phyloP scores from a whole-genome alignment of 192 early-diverging fungal genomes.

The Mortierella antarctica region DNA sequence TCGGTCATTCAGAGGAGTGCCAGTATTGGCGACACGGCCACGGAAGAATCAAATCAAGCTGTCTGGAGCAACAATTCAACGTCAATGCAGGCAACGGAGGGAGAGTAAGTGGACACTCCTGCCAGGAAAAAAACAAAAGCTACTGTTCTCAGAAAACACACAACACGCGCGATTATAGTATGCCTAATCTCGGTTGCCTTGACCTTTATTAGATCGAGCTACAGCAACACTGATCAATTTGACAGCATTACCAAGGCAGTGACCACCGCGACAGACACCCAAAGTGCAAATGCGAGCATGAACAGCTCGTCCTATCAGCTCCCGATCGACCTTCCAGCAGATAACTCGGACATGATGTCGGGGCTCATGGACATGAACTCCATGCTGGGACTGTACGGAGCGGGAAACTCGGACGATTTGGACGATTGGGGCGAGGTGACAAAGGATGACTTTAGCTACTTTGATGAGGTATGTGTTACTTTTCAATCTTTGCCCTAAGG shows the following conservation, averaged over 20 bases:
- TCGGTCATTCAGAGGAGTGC: no score
- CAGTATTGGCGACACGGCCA: slow-evolving; percentile 2
- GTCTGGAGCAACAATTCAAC: slow-evolving; percentile 13
- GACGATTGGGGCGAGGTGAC: slow-evolving; percentile 45
- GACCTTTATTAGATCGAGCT: neutral
- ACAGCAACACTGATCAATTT: slow-evolving; percentile 9
- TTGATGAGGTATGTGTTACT: slow-evolving; percentile 26
- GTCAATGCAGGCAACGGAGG: slow-evolving; percentile 30
- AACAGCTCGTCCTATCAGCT: slow-evolving; percentile 29
- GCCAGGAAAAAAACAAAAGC: no score
- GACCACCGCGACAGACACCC: slow-evolving; percentile 3
- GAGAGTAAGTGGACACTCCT: slow-evolving; percentile 10
- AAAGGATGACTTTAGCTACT: slow-evolving; percentile 50
- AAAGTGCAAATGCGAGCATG: slow-evolving; percentile 11
- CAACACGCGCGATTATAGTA: no score
- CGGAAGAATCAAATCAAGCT: slow-evolving; percentile 1
- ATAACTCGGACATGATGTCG: slow-evolving; percentile 27
- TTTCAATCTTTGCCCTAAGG: no score
- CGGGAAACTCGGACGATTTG: slow-evolving; percentile 36
- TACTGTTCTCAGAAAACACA: no score
- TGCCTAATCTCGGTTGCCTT: no score
- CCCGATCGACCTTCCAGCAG: slow-evolving; percentile 31
- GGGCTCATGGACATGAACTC: slow-evolving; percentile 38
- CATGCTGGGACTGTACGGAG: slow-evolving; percentile 31
- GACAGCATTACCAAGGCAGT: neutral